Evolutionary conservation across 768 basidiomycete genomes (phyloP), one percentile per base, ranked within the genome.

Genomic region (Lactarius sp.): DNA sequence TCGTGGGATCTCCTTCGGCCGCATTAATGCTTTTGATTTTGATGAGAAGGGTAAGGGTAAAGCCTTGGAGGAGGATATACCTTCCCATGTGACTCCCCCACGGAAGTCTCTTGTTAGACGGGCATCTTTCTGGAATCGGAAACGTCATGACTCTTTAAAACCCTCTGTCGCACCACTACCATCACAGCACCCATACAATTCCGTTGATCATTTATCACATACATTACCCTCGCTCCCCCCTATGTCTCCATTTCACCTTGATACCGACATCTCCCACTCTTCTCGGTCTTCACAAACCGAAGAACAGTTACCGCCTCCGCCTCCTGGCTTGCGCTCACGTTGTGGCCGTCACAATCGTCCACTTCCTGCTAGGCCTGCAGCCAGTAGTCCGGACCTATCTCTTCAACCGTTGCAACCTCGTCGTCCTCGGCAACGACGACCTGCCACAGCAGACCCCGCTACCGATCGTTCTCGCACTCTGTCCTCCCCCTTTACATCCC

Each of bases 1-100:
- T 42, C 79, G 87, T 60, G 85, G 86, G 3, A 64, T 85, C 14
- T 89, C 88, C 0, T 76, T 88, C 60, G 83, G 80, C 12, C 56
- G 39, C 14, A 75, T 81, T 4, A 72, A 82, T 12, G 70, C 75
- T 34, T 69, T 78, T 39, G 72, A 71, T 51, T 69, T 75, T 7
- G 75, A 80, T 31, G 59, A 71, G 12, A 84, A 84, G 68, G 78
- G 76, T 31, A 73, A 75, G 54, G 72, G 68, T 13, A 83, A 81
- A 62, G 77, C 74, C 56, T 77, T 78, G 51, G 72, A 72, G 51
- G 72, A 72, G 20, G 75, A 73, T 46, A 68, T 64, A 20, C 64
- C 72, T 66, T 46, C 68, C 34, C 65, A 66, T 34, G 59, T 67
- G 14, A 67, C 66, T 16, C 65, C 69, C 33, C 68, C 69, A 41